Percentiles rank a stretch among this genome's conserved stretches.
Evolutionary conservation across 106 monocot species (phyloP).

Genomic region (Gastrodia elata): DNA sequence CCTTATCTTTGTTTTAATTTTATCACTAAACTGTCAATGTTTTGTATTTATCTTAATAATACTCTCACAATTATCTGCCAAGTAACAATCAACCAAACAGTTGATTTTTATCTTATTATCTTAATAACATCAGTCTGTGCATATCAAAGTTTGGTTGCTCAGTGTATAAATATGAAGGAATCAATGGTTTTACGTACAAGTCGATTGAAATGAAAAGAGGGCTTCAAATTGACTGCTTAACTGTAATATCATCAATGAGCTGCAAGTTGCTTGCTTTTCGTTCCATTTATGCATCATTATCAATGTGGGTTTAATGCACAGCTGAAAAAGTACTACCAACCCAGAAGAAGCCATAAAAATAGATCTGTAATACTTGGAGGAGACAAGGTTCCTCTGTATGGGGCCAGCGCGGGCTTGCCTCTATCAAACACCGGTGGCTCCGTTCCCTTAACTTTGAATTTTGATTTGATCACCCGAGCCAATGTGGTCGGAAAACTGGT

Average conservation of each 20-base stretch:
- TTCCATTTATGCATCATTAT: not conserved
- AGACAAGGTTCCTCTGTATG: conserved; percentile 85
- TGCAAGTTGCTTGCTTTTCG: not conserved
- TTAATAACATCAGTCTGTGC: not conserved
- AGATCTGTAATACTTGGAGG: conserved; percentile 47
- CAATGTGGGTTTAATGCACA: conserved; percentile 34
- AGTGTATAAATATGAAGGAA: not conserved
- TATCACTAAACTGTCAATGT: no score
- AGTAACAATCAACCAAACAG: no score
- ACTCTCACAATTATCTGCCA: no score
- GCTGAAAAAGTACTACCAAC: conserved; percentile 74
- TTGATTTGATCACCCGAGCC: conserved; percentile 46
- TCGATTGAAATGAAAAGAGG: not conserved
- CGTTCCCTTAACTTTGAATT: conserved; percentile 65
- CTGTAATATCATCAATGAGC: not conserved
- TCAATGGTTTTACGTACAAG: not conserved
- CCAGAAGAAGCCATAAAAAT: conserved; percentile 59
- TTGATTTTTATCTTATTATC: no score
- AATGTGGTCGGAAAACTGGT: conserved; percentile 87
- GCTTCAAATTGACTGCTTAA: not conserved
- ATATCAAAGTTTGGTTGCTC: not conserved
- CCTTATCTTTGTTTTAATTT: no score
- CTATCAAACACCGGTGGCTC: conserved; percentile 36
- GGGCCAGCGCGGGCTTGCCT: conserved; percentile 63
- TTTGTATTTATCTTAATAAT: no score